Base-by-base conservation (phyloP, 441 rosid species). In the Biscutella laevigata region DNA sequence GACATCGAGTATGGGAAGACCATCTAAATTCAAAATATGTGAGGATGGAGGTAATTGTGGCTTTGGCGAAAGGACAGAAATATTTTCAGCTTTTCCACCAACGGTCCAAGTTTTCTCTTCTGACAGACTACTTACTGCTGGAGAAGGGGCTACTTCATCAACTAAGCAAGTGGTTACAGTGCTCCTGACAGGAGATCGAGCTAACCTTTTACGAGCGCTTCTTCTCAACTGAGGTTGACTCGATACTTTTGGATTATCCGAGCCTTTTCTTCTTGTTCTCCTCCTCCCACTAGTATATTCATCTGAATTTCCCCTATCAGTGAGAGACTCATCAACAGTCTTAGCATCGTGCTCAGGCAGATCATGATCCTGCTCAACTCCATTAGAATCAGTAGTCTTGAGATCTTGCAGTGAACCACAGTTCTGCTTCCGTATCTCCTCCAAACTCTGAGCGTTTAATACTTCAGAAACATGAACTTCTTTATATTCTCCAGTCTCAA, bases 161-260 rank as follows among this genome's bases (percentile, higher is more conserved):
- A 33, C 53, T 3, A 35, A 67, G 43, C 41, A 61, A 29, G 72
- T 45, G 32, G 53, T 43, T 12, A 68, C 9, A 5, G 57, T 43
- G 60, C 67, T 47, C 40, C 35, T 27, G 53, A 24, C 66, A 44
- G 59, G 65, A 52, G 61, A 67, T 51, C 41, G 76, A 41, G 77
- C 64, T 38, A 81, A 67, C 22, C 77, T 87, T 67, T 77, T 79
- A 20, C 96, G 89, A 43, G 88, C 49, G 67, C 96, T 92, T 79
- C 98, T 79, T 66, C 98, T 83, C 77, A 92, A 61, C 49, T 72
- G 79, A 19, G 61, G 75, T 66, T 79, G 75, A 39, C 71, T 68
- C n/a, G 21, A 22, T 12, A 69, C 48, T 47, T 62, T 68, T 17
- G 60, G 53, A 55, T 58, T 57, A 24, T 73, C 80, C 3, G 45